phyloP scores from a whole-genome alignment of 495 filamentous ascomycete species.

The Choiromyces venosus region DNA sequence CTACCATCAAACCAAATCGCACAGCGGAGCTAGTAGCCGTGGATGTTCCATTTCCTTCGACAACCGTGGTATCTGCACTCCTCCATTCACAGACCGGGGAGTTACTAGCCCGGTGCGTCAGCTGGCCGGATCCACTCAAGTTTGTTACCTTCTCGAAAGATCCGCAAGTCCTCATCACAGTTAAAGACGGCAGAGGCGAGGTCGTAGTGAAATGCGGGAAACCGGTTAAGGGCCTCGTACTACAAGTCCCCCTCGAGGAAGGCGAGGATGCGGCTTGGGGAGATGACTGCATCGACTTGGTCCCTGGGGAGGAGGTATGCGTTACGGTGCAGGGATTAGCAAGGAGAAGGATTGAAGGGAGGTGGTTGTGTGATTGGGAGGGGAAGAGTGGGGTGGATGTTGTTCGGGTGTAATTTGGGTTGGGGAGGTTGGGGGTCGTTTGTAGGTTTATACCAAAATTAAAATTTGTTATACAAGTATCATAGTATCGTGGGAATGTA shows the following conservation, averaged over 20 bases:
- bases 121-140: conserved; percentile 92
- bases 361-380: conserved; percentile 33
- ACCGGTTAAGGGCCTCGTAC: conserved; percentile 57
- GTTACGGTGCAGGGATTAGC: conserved; percentile 49
- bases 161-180: conserved; percentile 8
- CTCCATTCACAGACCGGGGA: conserved; percentile 48
- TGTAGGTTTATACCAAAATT: background rate
- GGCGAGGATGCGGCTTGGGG: conserved; percentile 47
- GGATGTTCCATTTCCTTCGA: conserved; percentile 44
- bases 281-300: conserved; percentile 58
- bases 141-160: conserved; percentile 58
- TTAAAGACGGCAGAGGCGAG: conserved; percentile 1
- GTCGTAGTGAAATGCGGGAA: conserved; percentile 51
- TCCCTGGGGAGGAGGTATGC: conserved; percentile 53
- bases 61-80: conserved; percentile 50
- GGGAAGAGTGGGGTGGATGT: conserved; percentile 17
- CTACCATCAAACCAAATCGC: conserved; percentile 56
- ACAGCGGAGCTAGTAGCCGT: conserved; percentile 58
- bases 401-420: conserved; percentile 4
- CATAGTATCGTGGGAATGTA: background rate
- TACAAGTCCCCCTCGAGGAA: conserved; percentile 48
- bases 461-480: background rate
- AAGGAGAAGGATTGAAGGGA: conserved; percentile 32
- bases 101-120: conserved; percentile 69
- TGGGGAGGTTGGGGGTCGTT: background rate